Evolutionary conservation across 2,329 filamentous ascomycete genomes (phyloP).

Genomic region (Pseudogymnoascus sp.): DNA sequence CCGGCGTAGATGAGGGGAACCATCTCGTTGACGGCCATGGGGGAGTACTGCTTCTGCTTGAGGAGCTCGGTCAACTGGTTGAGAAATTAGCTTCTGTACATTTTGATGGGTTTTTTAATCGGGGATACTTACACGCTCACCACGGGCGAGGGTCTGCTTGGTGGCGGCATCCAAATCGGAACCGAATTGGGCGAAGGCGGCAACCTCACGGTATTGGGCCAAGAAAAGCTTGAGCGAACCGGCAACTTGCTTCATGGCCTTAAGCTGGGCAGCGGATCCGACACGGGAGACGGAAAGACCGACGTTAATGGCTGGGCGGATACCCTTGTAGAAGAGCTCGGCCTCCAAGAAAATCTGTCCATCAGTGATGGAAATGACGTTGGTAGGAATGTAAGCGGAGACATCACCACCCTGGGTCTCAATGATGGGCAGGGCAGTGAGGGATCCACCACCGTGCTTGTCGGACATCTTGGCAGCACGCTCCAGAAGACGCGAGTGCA

Average conservation of each 20-base stretch:
- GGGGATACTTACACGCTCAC: conserved; percentile 74
- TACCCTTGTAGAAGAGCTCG: conserved; percentile 99
- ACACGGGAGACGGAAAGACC: conserved; percentile 99
- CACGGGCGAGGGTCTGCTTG: conserved; percentile 96
- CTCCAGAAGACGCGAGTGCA: conserved; percentile 98
- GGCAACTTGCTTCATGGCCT: conserved; percentile 99
- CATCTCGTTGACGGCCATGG: conserved; percentile 99
- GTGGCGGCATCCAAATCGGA: conserved; percentile 98
- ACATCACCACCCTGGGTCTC: conserved; percentile 99
- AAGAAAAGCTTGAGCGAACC: conserved; percentile 99
- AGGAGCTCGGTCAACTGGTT: conserved; percentile 81
- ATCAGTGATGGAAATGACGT: conserved; percentile 99
- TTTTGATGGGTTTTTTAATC: conserved; percentile 16
- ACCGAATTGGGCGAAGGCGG: conserved; percentile 99
- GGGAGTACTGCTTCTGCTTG: conserved; percentile 99
- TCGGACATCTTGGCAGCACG: conserved; percentile 99
- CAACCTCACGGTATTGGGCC: conserved; percentile 99
- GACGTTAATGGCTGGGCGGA: conserved; percentile 99
- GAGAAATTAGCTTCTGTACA: conserved; percentile 15
- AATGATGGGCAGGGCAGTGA: conserved; percentile 95
- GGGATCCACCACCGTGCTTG: conserved; percentile 88
- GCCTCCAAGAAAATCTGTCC: conserved; percentile 99
- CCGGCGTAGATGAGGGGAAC: conserved; percentile 98
- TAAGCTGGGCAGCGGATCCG: conserved; percentile 98
- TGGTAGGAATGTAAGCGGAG: conserved; percentile 99